These are phyloP conservation scores for Gonapodya prolifera DNA, from an alignment of 192 early-diverging fungal species.

Conservation along the genomic window DNA sequence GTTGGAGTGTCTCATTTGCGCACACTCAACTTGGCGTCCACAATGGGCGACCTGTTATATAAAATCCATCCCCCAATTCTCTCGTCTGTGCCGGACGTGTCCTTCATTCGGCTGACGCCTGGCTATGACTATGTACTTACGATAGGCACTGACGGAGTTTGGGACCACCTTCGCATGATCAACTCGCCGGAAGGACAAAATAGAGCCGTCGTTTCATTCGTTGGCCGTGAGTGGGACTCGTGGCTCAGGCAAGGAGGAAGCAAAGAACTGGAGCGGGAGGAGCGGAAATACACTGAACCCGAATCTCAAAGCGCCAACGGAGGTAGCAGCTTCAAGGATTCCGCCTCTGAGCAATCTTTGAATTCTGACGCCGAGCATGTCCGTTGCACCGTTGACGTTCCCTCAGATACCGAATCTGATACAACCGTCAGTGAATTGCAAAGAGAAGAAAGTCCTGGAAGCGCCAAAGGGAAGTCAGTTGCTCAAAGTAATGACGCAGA, in stretches of 20 bases:
- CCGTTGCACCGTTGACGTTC: neutral
- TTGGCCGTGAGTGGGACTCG: conserved; percentile 11
- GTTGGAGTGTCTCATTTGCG: conserved; percentile 41
- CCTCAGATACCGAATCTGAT: neutral
- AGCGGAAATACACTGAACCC: neutral
- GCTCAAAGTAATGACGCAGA: neutral
- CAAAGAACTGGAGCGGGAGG: neutral
- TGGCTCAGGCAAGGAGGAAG: neutral
- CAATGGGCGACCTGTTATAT: conserved; percentile 50
- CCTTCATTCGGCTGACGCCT: conserved; percentile 25
- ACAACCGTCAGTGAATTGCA: neutral
- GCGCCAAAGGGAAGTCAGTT: neutral
- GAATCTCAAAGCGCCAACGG: neutral
- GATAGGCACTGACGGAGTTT: conserved; percentile 43
- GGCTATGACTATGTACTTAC: conserved; percentile 26
- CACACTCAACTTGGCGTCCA: conserved; percentile 44
- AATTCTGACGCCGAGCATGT: too few species aligned
- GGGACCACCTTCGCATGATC: conserved; percentile 37
- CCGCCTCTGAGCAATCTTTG: neutral
- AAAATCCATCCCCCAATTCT: conserved; percentile 45
- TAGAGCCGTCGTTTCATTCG: conserved; percentile 10
- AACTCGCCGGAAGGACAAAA: conserved; percentile 16
- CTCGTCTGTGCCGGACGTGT: conserved; percentile 29
- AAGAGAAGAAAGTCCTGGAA: neutral
- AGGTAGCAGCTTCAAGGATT: neutral